phyloP scores from a whole-genome alignment of 768 basidiomycete genomes.

The Panus rudis region DNA sequence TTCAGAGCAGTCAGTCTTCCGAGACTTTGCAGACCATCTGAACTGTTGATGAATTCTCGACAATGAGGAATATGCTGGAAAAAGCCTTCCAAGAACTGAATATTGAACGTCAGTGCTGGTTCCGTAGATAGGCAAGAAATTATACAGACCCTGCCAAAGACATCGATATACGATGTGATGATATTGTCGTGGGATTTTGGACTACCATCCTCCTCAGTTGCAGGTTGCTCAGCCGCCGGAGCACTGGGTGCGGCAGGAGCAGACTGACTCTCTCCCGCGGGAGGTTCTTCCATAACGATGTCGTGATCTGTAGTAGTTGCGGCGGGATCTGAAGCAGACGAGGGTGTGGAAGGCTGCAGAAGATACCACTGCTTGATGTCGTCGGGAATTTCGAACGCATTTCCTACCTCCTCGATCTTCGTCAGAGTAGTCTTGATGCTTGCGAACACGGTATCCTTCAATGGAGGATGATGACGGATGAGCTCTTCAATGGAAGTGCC shows the following conservation, averaged over 20 bases:
- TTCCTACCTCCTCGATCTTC: constrained; percentile 71
- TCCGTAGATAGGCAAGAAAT: not conserved
- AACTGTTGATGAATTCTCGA: constrained; percentile 76
- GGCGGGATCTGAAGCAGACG: not conserved
- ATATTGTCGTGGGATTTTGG: constrained; percentile 64
- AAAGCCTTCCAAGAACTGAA: constrained; percentile 85
- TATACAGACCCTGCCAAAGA: constrained; percentile 57
- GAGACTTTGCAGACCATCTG: constrained; percentile 67
- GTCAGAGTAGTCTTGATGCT: constrained; percentile 64
- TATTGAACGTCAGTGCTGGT: not conserved
- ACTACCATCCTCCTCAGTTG: constrained; percentile 26
- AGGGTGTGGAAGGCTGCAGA: constrained; percentile 9
- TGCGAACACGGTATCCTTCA: constrained; percentile 76
- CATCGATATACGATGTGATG: constrained; percentile 73
- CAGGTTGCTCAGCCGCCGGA: constrained; percentile 5
- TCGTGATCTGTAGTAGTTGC: constrained; percentile 6
- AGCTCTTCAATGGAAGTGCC: constrained; percentile 93
- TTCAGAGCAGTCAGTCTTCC: constrained; percentile 76
- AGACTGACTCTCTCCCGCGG: constrained; percentile 15
- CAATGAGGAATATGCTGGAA: constrained; percentile 90
- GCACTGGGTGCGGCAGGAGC: constrained; percentile 17
- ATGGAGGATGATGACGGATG: constrained; percentile 86
- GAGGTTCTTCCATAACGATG: constrained; percentile 16
- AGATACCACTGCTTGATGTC: constrained; percentile 62
- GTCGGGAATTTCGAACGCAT: constrained; percentile 44